A percentile compares a stretch with the other conserved stretches of the same genome.
These are phyloP conservation scores for Termitomyces sp. DNA, from an alignment of 768 basidiomycete genomes.

Conservation along the genomic window DNA sequence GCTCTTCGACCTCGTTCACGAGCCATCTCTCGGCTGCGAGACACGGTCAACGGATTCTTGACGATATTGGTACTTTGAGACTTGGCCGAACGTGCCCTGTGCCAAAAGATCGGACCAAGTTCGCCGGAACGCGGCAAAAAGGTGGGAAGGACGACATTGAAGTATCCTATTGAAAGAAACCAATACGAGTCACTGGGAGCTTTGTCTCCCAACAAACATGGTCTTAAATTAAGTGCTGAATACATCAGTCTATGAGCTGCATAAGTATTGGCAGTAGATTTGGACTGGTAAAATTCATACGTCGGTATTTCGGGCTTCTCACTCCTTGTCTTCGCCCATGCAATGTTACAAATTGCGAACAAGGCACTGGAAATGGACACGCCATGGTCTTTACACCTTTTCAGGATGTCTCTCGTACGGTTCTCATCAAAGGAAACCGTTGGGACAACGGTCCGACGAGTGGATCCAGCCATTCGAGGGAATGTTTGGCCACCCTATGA, in stretches of 20 bases:
- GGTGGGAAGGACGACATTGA: conserved; percentile 75
- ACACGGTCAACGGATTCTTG: conserved; percentile 57
- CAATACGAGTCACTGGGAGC: conserved; percentile 63
- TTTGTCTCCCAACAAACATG: conserved; percentile 43
- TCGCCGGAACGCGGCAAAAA: conserved; percentile 53
- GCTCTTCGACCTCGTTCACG: conserved; percentile 56
- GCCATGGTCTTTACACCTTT: conserved; percentile 64
- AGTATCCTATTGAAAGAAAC: conserved; percentile 79
- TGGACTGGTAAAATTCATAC: conserved; percentile 26
- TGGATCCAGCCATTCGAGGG: conserved; percentile 39
- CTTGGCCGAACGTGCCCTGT: conserved; percentile 65
- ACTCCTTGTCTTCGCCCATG: conserved; percentile 56
- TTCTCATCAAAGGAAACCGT: conserved; percentile 55
- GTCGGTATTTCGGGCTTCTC: conserved; percentile 47
- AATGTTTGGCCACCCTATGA: conserved; percentile 74
- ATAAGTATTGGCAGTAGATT: not conserved
- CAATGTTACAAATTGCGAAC: conserved; percentile 73
- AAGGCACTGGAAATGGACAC: conserved; percentile 74
- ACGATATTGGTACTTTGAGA: conserved; percentile 62
- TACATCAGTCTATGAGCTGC: conserved; percentile 64
- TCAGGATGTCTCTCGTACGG: conserved; percentile 60
- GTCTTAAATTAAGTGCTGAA: conserved; percentile 77
- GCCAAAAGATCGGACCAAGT: conserved; percentile 59
- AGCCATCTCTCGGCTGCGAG: conserved; percentile 65
- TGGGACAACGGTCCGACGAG: conserved; percentile 64